Base-by-base conservation (phyloP, 1,284 basidiomycete species). In the Tylopilus sp. region DNA sequence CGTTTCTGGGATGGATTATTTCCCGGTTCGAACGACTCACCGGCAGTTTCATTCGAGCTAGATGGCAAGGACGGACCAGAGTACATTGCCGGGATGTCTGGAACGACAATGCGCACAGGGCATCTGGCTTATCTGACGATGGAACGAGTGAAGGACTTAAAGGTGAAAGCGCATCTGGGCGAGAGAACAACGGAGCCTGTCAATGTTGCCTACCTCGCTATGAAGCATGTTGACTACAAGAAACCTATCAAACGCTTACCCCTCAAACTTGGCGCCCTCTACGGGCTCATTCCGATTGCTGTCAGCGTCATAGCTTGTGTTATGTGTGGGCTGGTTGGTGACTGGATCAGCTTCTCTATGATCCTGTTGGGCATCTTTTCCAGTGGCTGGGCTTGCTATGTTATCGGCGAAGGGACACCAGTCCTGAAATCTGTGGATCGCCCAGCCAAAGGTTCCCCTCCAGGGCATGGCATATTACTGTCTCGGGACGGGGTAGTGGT, bases 351-450 rank as follows among this genome's bases (percentile, higher is more conserved):
- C 41, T 72, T 77, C 44, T 65, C 65, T 29, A 67, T 77, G 68
- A 80, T 79, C 55, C 60, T 78, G 2, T 41, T 80, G 13, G 79
- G 79, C 3, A 77, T 78, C 51, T 2, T 79, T 29, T 72, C 73
- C 53, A 77, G 69, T 44, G 77, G 77, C 26, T 58, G 67, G 39
- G 60, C 75, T 19, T 70, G 69, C 61, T 5, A 57, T n/a, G 52
- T 70, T 26, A 67, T 75, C 6, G 74, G 74, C 19, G 60, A 53
- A 18, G 76, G 74, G 33, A 65, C 6, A 24, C 65, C 72, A 0
- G 24, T 59, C 19, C 58, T 79, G 39, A 56, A 33, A 8, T 60
- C 56, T 9, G 62, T 65, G 9, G 26, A 33, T 9, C 52, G 65
- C 0, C 67, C 66, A 33, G 66, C 66, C 1, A 1, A 19, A 0